Base-by-base conservation (phyloP, 176 grass and related monocot species). In the Eleusine coracana region DNA sequence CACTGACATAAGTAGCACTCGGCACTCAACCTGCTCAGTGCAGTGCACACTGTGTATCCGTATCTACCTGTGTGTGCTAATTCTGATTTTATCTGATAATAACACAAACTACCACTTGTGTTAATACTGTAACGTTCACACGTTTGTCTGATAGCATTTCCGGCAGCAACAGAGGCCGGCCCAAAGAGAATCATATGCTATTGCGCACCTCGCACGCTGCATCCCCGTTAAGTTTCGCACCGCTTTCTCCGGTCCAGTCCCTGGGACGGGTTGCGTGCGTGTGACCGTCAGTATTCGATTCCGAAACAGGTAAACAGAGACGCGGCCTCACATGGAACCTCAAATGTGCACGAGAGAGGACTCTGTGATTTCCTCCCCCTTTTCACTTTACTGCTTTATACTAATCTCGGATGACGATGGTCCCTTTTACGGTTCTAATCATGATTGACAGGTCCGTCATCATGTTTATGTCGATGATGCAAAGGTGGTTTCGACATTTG, bases 201-300 rank as follows among this genome's bases (percentile, higher is more conserved):
- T 56, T 59, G 62, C 55, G 76, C 34, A 29, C n/a, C 3, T 66
- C 61, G 36, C 82, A 76, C 66, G 82, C 72, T 75, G 82, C 72
- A 66, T 10, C 61, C 48, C 3, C 61, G 82, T 84, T 69, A 84
- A 77, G 82, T 75, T 84, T 84, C 82, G 6, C 1, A 1, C 3
- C 63, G 16, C 82, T 84, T 84, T 63, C 60, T 68, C 48, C 8
- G n/a, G 70, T 38, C 58, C 71, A 83, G 59, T 12, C 16, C 6
- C 23, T 20, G 44, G 44, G 17, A 73, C 31, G 31, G 31, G 31
- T 34, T 62, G 80, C 48, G 42, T 65, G 46, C 63, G 76, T 55
- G 21, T 56, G 17, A 10, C 59, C 60, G 37, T 56, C 46, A 75
- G 82, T n/a, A 75, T 44, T 21, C 15, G 82, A 84, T 84, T 68